Base-by-base conservation (phyloP, 805 yeast genomes). In the Saturnispora sekii region DNA sequence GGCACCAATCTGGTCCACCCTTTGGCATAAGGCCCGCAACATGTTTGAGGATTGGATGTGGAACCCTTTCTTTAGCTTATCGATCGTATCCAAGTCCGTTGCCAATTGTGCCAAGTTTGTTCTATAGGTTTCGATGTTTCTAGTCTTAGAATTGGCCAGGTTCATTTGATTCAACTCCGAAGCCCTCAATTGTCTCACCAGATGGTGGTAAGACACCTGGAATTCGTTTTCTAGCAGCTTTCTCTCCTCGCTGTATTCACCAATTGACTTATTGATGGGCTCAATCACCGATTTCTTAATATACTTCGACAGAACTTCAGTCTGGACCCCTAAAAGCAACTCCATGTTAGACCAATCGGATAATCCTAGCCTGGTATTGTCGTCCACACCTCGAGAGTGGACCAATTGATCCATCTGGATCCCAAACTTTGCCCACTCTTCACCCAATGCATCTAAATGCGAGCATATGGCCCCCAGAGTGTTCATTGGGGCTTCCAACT, bases 261-360 rank as follows among this genome's bases (percentile, higher is more conserved):
- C 65, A 12, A 76, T 65, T 33, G 73, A 73, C 5, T 62, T 58
- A 11, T 53, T 50, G 32, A 83, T 63, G 0, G 86, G 84, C 12
- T 60, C 65, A 44, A 72, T 77, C 53, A 86, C 76, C 31, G 72
- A 68, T n/a, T 67, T 56, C n/a, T 65, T 62, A 1, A 86, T 59
- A 38, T 78, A 63, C 43, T 77, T 66, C 12, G 86, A 72, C 51
- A 87, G 67, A 11, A 87, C 76, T 49, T 79, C 80, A 49, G 83
- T 82, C 57, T 85, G 93, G 58, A 84, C 85, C 0, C 90, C 79
- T 15, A 84, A 73, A 36, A 87, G 67, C 55, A 76, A 79, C 53
- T 84, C 89, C 44, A 87, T 65, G 0, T 95, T 95, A 35, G 87
- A 81, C 2, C 89, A 84, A 40, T 78, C 73, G 52, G 77, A 63